Base-by-base conservation (phyloP, 192 early-diverging fungal genomes). In the Coemansia brasiliensis region DNA sequence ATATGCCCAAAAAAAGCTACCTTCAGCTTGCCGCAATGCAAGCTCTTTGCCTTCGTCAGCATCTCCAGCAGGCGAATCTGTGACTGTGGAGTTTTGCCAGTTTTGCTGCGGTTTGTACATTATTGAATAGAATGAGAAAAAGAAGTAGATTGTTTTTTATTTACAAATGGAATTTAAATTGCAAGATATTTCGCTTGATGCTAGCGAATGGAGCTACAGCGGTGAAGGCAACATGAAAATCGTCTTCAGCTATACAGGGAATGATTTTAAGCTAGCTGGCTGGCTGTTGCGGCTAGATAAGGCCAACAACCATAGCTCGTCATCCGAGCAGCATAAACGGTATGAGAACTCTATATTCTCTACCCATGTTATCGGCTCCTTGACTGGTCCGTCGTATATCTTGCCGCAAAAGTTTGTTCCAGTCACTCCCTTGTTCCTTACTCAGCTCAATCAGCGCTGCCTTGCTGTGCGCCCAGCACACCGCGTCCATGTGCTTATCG, bases 211-310 rank as follows among this genome's bases (percentile, higher is more conserved):
- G 90, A 18, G 40, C 15, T 92, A 90, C 76, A 79, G 80, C 39
- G 83, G 80, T 38, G 90, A 92, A 56, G 90, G 90, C 27, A 92
- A 92, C 69, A 80, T 76, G 21, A 90, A 88, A 65, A 66, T 89
- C 7, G 80, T 87, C 18, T 72, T 92, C 17, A 41, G 82, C 6
- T 87, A 86, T 57, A 52, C 49, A 38, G 85, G 87, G 4, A 25
- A 40, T 16, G 57, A 82, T 35, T 39, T 70, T 3, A 54, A 54
- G 46, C 53, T 62, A 24, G 9, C 45, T 10, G 59, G 67, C 25
- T 61, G 66, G 55, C 52, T 74, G 17, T 55, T 71, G 27, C 78
- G 60, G 8, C 60, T 81, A 18, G 24, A 49, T 38, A 77, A 77
- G 39, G 39, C 52, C 24, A 11, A 25, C 20, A 26, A 22, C 24